A percentile compares a stretch with the other conserved stretches of the same genome.
These are phyloP conservation scores for Ricinus communis DNA, from an alignment of 345 rosid genomes.

Conservation along the genomic window DNA sequence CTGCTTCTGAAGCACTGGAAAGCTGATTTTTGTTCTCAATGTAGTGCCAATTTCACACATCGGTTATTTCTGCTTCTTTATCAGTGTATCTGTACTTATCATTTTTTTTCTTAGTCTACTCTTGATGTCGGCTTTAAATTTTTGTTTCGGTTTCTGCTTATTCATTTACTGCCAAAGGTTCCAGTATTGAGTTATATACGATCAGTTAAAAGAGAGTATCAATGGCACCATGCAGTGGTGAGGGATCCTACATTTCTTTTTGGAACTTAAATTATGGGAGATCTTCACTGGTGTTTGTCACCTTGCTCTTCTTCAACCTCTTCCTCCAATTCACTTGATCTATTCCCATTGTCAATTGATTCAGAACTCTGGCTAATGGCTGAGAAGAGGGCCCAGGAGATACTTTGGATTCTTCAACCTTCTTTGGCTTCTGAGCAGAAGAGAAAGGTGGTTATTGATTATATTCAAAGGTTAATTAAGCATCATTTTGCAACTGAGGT, in stretches of 20 bases:
- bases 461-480: conserved; percentile 53
- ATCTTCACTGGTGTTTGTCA: conserved; percentile 47
- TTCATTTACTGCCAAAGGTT: conserved; percentile 6
- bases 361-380: conserved; percentile 64
- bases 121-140: neutral
- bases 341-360: conserved; percentile 43
- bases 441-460: conserved; percentile 60
- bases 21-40: conserved; percentile 18
- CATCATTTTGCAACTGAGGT: conserved; percentile 68
- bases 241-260: conserved; percentile 19
- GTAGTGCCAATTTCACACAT: conserved; percentile 17
- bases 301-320: conserved; percentile 39
- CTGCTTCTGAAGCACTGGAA: conserved; percentile 6
- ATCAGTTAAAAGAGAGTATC: conserved; percentile 15
- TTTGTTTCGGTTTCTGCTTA: neutral
- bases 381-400: conserved; percentile 74
- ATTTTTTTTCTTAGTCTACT: conserved; percentile 8
- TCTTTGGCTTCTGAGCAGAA: conserved; percentile 56
- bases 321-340: conserved; percentile 31
- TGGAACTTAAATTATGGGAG: conserved; percentile 51
- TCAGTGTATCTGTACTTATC: conserved; percentile 1
- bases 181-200: neutral
- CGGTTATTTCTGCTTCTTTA: conserved; percentile 8
- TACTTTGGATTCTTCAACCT: conserved; percentile 66
- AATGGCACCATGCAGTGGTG: conserved; percentile 20